Evolutionary conservation across 805 yeast genomes (phyloP).

Genomic region (Soucietia sequanensis): DNA sequence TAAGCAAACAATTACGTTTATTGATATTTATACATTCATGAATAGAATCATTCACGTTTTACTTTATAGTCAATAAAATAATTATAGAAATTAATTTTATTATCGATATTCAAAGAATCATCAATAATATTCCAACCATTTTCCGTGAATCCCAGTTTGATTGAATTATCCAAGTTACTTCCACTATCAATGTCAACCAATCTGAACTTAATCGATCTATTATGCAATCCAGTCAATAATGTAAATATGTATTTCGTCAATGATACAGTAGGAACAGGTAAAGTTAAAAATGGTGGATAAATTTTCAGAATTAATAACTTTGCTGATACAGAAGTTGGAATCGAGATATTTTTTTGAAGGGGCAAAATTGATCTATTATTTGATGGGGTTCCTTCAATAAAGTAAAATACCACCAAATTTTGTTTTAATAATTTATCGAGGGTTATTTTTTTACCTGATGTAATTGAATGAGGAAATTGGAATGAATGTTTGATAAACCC

Average conservation of each 20-base stretch:
- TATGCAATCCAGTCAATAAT: conserved; percentile 19
- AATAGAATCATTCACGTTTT: conserved; percentile 1
- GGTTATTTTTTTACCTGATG: conserved; percentile 10
- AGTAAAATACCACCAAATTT: conserved; percentile 40
- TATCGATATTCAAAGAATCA: conserved; percentile 23
- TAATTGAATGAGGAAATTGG: conserved; percentile 7
- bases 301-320: conserved; percentile 39
- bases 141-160: conserved; percentile 13
- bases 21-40: too few species aligned
- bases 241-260: conserved; percentile 15
- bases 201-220: conserved; percentile 24
- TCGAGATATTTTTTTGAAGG: conserved; percentile 20
- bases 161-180: conserved; percentile 3
- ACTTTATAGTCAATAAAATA: conserved; percentile 16
- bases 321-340: conserved; percentile 10
- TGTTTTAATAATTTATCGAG: conserved; percentile 31
- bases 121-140: conserved; percentile 31
- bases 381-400: conserved; percentile 82
- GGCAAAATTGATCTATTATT: conserved; percentile 78
- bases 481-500: conserved; percentile 26
- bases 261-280: conserved; percentile 34
- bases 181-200: conserved; percentile 18
- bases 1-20: too few species aligned
- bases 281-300: conserved; percentile 33
- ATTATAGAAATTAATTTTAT: conserved; percentile 28